Evolutionary conservation across 768 basidiomycete genomes (phyloP), one percentile per base, ranked within the genome.

Genomic region (Aureoboletus auriporus): DNA sequence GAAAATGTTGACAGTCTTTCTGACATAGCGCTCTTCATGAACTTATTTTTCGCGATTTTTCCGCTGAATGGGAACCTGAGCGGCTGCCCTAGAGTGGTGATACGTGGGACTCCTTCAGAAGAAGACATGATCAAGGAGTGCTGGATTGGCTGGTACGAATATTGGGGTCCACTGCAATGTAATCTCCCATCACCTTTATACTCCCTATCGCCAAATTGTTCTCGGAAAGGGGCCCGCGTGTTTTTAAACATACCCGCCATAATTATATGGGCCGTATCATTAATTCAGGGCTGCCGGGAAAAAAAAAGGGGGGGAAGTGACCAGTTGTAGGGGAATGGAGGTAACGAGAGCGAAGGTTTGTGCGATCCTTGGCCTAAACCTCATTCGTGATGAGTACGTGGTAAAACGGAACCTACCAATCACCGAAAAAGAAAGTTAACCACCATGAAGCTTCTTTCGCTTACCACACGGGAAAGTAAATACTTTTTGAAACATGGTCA

Each of bases 11-110:
- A 66, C 36, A 67, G 59, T 11, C 68, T 64, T 39, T 67, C 66
- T 6, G 66, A 69, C 66, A 67, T 69, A 1, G 66, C 66, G 44
- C 66, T 66, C 51, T 67, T 67, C 61, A 67, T 54, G 42, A 67
- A 27, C 44, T 49, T 68, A 47, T 69, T 69, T 53, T 53, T 68
- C 1, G 64, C 55, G 1, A 30, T 55, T 49, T 59, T 65, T 11
- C 59, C 56, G 40, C 65, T 69, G 46, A 67, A 67, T 3, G 65
- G 55, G 39, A 67, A 65, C 1, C 50, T 58, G 11, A 67, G 39
- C 1, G 59, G 49, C 36, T 69, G 63, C 3, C 47, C 54, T 46
- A 67, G 52, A 9, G 51, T 57, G 14, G 55, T 41, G 29, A 61
- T 51, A 45, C 56, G 39, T n/a, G 58, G 20, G 31, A 51, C 20